These are phyloP conservation scores for Oryza meridionalis DNA, from an alignment of 176 grass and related monocot species.

Conservation along the genomic window DNA sequence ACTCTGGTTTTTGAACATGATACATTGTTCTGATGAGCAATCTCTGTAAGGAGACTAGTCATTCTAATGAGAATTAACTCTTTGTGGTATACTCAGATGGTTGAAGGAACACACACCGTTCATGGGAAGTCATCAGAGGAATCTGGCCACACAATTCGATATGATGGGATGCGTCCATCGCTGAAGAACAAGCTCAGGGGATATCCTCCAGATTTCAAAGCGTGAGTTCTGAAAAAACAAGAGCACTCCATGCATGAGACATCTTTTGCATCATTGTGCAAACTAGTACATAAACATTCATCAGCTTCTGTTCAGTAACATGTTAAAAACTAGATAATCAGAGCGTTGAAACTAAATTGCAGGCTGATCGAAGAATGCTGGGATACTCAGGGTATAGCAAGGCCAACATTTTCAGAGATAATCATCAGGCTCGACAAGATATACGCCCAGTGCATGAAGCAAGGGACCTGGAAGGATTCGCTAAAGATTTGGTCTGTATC, in stretches of 20 bases:
- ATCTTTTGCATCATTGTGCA: neutral
- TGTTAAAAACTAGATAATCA: too few species aligned
- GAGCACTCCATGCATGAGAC: neutral
- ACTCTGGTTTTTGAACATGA: neutral
- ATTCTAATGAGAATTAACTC: neutral
- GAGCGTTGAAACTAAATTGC: neutral
- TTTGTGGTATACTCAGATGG: conserved; percentile 53
- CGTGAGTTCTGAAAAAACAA: conserved; percentile 55
- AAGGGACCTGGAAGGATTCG: conserved; percentile 84
- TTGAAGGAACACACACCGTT: conserved; percentile 64
- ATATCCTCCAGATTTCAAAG: conserved; percentile 84
- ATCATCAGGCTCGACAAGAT: conserved; percentile 90
- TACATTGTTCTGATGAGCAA: neutral
- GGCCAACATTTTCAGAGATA: conserved; percentile 93
- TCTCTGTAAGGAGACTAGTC: neutral
- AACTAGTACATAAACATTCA: neutral
- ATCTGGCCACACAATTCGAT: conserved; percentile 46
- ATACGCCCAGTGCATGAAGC: conserved; percentile 65
- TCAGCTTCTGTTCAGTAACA: neutral
- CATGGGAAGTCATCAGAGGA: conserved; percentile 66
- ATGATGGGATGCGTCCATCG: conserved; percentile 66
- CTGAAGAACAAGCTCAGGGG: conserved; percentile 79
- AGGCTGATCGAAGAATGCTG: conserved; percentile 98
- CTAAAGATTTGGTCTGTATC: conserved; percentile 88
- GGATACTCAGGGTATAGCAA: conserved; percentile 49